Evolutionary conservation across 2,329 filamentous ascomycete genomes (phyloP).

Genomic region (Fusarium protoensiforme): DNA sequence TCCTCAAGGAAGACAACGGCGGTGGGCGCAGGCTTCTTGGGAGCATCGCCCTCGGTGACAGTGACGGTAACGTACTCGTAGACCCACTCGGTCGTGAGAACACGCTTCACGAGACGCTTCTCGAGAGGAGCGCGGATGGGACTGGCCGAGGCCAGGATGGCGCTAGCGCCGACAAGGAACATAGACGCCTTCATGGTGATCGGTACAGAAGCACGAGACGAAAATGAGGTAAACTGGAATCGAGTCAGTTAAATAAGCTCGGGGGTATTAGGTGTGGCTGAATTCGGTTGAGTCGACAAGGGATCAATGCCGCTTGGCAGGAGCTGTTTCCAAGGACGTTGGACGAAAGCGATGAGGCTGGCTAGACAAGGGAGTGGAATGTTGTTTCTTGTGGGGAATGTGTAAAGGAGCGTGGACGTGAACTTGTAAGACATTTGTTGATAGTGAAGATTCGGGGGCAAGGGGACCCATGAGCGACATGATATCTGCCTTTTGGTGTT

Average conservation of each 20-base stretch:
- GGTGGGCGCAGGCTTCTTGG: constrained; percentile 26
- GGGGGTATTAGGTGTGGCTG: constrained; percentile 27
- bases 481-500: constrained; percentile 12
- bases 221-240: constrained; percentile 28
- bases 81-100: constrained; percentile 53
- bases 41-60: constrained; percentile 51
- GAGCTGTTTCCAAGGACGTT: constrained; percentile 27
- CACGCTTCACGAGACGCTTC: constrained; percentile 56
- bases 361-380: constrained; percentile 24
- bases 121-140: constrained; percentile 50
- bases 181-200: constrained; percentile 63
- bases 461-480: background rate
- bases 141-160: constrained; percentile 57
- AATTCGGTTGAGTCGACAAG: constrained; percentile 20
- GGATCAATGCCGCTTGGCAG: constrained; percentile 31
- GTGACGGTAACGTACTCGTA: constrained; percentile 57
- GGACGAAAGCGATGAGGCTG: constrained; percentile 32
- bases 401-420: constrained; percentile 26
- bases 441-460: constrained; percentile 19
- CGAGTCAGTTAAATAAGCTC: constrained; percentile 38
- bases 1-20: constrained; percentile 42
- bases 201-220: constrained; percentile 20
- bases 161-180: constrained; percentile 57
- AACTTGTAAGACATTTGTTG: constrained; percentile 38
- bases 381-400: constrained; percentile 38